Base-by-base conservation (phyloP, 371 early-diverging fungal species). In the Actinomortierella ambigua region DNA sequence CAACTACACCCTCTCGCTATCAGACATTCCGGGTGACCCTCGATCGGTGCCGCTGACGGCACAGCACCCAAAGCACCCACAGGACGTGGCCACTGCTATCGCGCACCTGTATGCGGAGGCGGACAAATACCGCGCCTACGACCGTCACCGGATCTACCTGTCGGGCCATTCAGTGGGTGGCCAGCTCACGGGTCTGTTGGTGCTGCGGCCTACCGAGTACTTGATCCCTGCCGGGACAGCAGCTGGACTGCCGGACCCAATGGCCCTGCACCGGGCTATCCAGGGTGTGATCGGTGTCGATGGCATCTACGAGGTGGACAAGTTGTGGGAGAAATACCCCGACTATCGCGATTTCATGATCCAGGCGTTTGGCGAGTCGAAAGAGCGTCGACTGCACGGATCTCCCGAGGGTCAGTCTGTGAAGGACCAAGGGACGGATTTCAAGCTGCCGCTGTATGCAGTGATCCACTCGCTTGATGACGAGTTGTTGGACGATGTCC, bases 81-180 rank as follows among this genome's bases (percentile, higher is more conserved):
- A 77, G 6, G 92, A 91, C 68, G 79, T 78, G 0, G 81, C 81
- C 3, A 56, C 75, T 1, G 87, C 88, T 0, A 60, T 90, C 0
- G 63, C 66, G 15, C 86, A 78, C 57, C 67, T 92, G 11, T 57
- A 64, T 27, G 50, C 61, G 14, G 59, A 66, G 11, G 52, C 58
- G 1, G 53, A 52, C 0, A 55, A 51, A 3, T 81, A 79, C 18
- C 44, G 57, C 9, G 82, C 82, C 9, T 76, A 79, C 50, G 66
- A 69, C 51, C 71, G 75, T 2, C 52, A 76, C 9, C 63, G 62
- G 4, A 76, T 91, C 3, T 85, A 79, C 55, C 73, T 95, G 2
- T 76, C 86, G 1, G 95, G 95, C 1, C 94, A 95, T 63, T 92
- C 92, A n/a, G 92, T 90, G 0, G 95, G 94, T 26, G 93, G 88